Evolutionary conservation across 176 grass and related monocot species (phyloP).

Genomic region (Saccharum spontaneum): DNA sequence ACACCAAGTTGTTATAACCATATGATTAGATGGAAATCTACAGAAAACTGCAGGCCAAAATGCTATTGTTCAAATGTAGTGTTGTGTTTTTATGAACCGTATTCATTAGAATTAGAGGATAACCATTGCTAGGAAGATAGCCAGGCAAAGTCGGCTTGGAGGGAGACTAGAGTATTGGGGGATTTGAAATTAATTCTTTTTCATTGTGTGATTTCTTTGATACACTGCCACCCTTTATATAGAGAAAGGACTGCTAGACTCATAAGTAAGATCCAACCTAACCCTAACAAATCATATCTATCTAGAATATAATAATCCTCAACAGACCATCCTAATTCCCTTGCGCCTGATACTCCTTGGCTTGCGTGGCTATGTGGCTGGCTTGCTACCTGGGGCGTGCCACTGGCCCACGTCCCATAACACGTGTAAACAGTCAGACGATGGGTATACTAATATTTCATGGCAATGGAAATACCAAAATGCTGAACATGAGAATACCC

Average conservation of each 20-base stretch:
- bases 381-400: not conserved
- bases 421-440: not conserved
- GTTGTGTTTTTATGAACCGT: not conserved
- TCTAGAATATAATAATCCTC: not conserved
- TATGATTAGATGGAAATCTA: slow-evolving; percentile 27
- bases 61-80: slow-evolving; percentile 19
- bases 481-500: slow-evolving; percentile 11
- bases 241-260: not conserved
- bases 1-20: slow-evolving; percentile 16
- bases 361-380: too few relatives aligned
- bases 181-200: not conserved
- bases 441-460: slow-evolving; percentile 14
- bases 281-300: too few relatives aligned
- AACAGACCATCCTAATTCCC: not conserved
- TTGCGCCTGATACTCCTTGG: not conserved
- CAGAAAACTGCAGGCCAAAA: slow-evolving; percentile 6
- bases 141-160: not conserved
- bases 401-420: not conserved
- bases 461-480: not conserved
- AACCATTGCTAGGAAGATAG: not conserved
- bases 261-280: too few relatives aligned
- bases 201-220: not conserved
- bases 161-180: not conserved
- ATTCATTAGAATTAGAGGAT: not conserved
- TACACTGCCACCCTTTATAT: not conserved